phyloP scores from a whole-genome alignment of 345 rosid species.

The Gossypium longicalyx region DNA sequence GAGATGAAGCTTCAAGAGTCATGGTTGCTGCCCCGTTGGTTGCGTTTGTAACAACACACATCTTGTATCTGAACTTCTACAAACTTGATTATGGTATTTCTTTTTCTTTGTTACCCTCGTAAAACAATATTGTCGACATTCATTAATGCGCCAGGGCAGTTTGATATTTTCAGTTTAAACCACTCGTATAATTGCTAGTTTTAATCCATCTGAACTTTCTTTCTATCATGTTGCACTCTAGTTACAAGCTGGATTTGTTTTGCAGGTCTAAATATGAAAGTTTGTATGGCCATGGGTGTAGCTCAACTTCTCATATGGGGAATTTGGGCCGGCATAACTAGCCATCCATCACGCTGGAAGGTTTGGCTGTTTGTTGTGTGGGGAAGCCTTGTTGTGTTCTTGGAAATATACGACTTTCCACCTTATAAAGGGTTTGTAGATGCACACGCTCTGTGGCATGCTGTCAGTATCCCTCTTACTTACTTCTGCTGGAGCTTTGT shows the following conservation, averaged over 20 bases:
- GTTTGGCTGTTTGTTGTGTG: conserved; percentile 57
- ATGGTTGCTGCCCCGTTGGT: conserved; percentile 81
- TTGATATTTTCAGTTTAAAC: neutral
- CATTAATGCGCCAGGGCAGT: neutral
- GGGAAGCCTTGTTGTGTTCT: conserved; percentile 46
- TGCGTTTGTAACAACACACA: conserved; percentile 78
- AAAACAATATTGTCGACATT: neutral
- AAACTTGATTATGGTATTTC: conserved; percentile 69
- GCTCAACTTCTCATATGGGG: conserved; percentile 77
- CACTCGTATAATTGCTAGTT: neutral
- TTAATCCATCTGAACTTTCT: neutral
- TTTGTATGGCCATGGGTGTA: conserved; percentile 54
- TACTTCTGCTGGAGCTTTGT: conserved; percentile 89
- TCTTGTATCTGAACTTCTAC: conserved; percentile 74
- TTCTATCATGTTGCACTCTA: neutral
- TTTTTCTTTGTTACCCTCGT: conserved; percentile 7
- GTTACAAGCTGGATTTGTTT: neutral
- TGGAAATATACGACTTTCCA: conserved; percentile 67
- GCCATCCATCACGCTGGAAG: conserved; percentile 78
- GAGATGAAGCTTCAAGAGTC: conserved; percentile 74
- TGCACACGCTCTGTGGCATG: conserved; percentile 77
- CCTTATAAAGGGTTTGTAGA: conserved; percentile 70
- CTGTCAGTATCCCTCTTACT: conserved; percentile 59
- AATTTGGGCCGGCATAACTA: conserved; percentile 59
- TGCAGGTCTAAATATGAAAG: conserved; percentile 79